Evolutionary conservation across 306 rosid species (phyloP).

Genomic region (Styphnolobium japonicum): DNA sequence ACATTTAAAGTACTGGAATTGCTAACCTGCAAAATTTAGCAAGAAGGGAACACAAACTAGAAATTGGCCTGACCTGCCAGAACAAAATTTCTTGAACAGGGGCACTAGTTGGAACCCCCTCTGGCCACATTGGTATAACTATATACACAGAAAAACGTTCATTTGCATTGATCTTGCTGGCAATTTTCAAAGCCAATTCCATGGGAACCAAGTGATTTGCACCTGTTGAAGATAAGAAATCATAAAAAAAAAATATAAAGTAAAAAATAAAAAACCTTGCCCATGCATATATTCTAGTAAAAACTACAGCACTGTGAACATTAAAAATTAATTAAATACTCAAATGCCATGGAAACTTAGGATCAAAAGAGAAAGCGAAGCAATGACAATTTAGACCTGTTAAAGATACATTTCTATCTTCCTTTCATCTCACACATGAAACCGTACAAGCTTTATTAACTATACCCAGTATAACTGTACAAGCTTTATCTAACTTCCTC

Average conservation of each 20-base stretch:
- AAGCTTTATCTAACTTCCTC: no score
- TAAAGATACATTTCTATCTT: no score
- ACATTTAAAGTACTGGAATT: neutral
- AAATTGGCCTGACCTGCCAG: slow-evolving; percentile 60
- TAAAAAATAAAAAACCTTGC: no score
- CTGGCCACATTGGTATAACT: slow-evolving; percentile 85
- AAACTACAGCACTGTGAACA: neutral
- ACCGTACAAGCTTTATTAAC: no score
- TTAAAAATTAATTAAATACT: neutral
- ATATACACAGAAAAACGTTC: slow-evolving; percentile 61
- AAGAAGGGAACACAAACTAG: neutral
- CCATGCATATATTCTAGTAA: neutral
- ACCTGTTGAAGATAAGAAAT: slow-evolving; percentile 40
- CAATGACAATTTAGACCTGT: no score
- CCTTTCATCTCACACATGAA: no score
- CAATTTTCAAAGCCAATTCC: slow-evolving; percentile 72
- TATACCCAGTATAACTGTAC: no score
- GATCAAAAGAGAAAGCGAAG: neutral
- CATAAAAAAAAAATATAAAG: neutral
- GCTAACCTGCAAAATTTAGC: neutral
- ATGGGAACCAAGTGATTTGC: slow-evolving; percentile 69
- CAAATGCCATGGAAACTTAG: neutral
- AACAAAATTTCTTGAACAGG: slow-evolving; percentile 73
- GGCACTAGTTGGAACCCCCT: slow-evolving; percentile 67
- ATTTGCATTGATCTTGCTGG: slow-evolving; percentile 48